Percentiles rank a stretch among this genome's conserved stretches.
Conservation (phyloP, 2,329 filamentous ascomycete species). For the Colletotrichum tropicale region DNA sequence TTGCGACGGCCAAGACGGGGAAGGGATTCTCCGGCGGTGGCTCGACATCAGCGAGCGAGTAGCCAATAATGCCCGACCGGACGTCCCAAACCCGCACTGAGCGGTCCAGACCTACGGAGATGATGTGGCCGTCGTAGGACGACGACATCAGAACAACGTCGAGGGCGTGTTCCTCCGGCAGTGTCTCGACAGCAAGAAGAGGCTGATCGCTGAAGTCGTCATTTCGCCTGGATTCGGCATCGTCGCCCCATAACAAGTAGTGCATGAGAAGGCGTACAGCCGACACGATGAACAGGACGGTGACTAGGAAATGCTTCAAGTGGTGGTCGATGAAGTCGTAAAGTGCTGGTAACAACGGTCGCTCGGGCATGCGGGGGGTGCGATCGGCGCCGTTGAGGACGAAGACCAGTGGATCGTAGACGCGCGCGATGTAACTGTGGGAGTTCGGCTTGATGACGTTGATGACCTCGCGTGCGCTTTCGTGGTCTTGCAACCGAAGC, state of each 20-base stretch:
- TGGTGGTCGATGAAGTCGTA: conserved; percentile 73
- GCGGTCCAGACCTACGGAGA: conserved; percentile 74
- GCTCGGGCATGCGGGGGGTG: conserved; percentile 54
- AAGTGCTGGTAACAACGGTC: conserved; percentile 58
- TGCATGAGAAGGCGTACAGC: conserved; percentile 75
- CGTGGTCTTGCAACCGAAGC: conserved; percentile 78
- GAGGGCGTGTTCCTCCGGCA: conserved; percentile 68
- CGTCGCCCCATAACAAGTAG: conserved; percentile 73
- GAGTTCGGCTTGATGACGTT: conserved; percentile 74
- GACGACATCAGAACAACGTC: conserved; percentile 71
- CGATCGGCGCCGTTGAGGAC: conserved; percentile 73
- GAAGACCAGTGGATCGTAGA: conserved; percentile 77
- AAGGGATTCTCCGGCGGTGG: conserved; percentile 51
- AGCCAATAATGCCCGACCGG: conserved; percentile 46
- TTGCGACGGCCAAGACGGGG: conserved; percentile 65
- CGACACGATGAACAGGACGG: conserved; percentile 66
- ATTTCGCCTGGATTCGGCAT: conserved; percentile 48
- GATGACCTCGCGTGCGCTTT: conserved; percentile 78
- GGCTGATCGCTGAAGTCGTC: conserved; percentile 52
- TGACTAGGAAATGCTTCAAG: conserved; percentile 62
- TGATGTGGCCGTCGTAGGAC: conserved; percentile 67
- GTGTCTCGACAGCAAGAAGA: conserved; percentile 62
- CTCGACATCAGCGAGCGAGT: conserved; percentile 45
- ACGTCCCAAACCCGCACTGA: conserved; percentile 70
- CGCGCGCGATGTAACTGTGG: conserved; percentile 73